Percentiles rank a stretch among this genome's conserved stretches.
phyloP scores from a whole-genome alignment of 768 basidiomycete species.

The Termitomyces sp. region DNA sequence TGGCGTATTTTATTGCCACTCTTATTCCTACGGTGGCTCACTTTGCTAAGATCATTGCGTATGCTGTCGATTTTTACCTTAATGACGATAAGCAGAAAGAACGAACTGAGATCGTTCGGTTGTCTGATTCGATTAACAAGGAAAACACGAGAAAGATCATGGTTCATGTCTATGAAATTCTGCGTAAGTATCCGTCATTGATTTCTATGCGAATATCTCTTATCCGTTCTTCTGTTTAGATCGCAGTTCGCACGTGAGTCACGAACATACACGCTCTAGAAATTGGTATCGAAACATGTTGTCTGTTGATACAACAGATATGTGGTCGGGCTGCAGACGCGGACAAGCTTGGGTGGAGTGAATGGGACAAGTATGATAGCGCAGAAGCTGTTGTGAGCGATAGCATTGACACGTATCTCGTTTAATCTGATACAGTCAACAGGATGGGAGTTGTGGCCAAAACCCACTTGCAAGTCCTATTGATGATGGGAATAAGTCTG shows the following conservation, averaged over 20 bases:
- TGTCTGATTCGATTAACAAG: constrained; percentile 20
- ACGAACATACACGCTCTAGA: not conserved
- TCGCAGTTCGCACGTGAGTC: constrained; percentile 25
- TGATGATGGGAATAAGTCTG: not conserved
- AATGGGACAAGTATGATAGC: constrained; percentile 27
- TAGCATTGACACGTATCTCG: not conserved
- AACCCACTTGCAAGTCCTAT: constrained; percentile 13
- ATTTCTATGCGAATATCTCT: not conserved
- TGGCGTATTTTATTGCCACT: constrained; percentile 43
- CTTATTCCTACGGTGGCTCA: constrained; percentile 47
- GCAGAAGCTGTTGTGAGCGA: constrained; percentile 35
- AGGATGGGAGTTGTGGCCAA: constrained; percentile 19
- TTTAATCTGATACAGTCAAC: not conserved
- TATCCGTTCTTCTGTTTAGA: constrained; percentile 13
- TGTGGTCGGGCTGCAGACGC: constrained; percentile 29
- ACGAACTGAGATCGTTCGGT: constrained; percentile 33
- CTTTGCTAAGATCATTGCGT: constrained; percentile 49
- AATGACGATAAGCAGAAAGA: constrained; percentile 28
- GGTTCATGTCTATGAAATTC: constrained; percentile 39
- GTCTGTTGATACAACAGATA: constrained; percentile 18
- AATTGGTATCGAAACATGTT: not conserved
- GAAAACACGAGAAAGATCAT: constrained; percentile 27
- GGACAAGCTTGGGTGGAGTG: constrained; percentile 19
- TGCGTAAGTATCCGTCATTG: constrained; percentile 28
- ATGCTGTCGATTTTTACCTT: constrained; percentile 57